These are phyloP conservation scores for Pseudocercospora musae DNA, from an alignment of 2,329 filamentous ascomycete species.

Conservation along the genomic window DNA sequence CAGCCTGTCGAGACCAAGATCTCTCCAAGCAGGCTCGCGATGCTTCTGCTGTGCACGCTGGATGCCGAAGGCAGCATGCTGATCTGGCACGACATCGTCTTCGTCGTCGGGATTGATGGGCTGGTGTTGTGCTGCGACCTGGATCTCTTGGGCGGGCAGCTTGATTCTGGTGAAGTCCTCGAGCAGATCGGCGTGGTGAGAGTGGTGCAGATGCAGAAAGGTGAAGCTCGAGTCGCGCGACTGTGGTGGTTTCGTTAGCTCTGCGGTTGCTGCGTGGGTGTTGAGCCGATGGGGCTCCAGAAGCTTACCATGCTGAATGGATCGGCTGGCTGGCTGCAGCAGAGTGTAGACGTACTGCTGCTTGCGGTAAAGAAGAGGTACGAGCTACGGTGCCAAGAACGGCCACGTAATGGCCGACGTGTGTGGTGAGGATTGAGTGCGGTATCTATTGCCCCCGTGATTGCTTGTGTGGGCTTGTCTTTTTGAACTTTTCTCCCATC, in stretches of 20 bases:
- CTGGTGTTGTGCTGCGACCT: constrained; percentile 74
- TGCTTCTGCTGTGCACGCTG: constrained; percentile 71
- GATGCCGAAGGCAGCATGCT: constrained; percentile 84
- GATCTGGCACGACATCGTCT: constrained; percentile 82
- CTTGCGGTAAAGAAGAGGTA: neutral
- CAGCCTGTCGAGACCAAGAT: constrained; percentile 68
- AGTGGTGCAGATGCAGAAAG: constrained; percentile 69
- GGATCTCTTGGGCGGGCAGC: constrained; percentile 65
- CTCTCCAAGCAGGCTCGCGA: constrained; percentile 73
- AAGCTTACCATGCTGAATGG: constrained; percentile 13
- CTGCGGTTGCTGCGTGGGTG: neutral
- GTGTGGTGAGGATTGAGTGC: neutral
- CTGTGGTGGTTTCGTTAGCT: constrained; percentile 30
- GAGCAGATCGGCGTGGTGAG: constrained; percentile 73
- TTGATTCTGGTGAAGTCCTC: constrained; percentile 54
- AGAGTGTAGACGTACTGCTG: neutral
- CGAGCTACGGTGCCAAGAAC: neutral
- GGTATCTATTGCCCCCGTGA: neutral
- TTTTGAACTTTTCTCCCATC: neutral
- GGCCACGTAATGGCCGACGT: neutral
- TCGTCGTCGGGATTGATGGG: constrained; percentile 82
- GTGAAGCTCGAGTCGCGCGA: constrained; percentile 72
- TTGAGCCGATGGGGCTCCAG: neutral
- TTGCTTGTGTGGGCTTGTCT: neutral
- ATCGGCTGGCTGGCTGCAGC: neutral